These are phyloP conservation scores for Lippia alba DNA, from an alignment of 305 asterid species.

Conservation along the genomic window DNA sequence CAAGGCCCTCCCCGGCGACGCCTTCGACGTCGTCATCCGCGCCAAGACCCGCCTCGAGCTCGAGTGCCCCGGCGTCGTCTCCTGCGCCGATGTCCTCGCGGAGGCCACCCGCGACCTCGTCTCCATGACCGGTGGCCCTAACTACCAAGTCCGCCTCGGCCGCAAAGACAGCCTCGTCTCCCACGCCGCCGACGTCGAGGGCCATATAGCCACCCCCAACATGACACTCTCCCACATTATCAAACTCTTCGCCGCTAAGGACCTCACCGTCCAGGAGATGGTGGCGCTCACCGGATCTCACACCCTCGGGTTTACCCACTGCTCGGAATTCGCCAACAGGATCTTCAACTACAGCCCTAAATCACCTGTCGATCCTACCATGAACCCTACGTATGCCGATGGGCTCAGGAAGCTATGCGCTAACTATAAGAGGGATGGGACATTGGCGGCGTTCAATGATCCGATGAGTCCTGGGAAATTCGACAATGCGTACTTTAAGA, in stretches of 20 bases:
- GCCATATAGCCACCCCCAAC: constrained; percentile 77
- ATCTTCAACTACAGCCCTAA: constrained; percentile 53
- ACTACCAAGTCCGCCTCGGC: constrained; percentile 62
- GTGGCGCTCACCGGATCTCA: constrained; percentile 84
- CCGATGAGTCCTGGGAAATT: constrained; percentile 86
- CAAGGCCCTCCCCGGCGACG: constrained; percentile 83
- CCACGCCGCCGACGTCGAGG: constrained; percentile 56
- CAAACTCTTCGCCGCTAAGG: constrained; percentile 49
- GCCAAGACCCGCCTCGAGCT: constrained; percentile 79
- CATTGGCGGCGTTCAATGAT: constrained; percentile 72
- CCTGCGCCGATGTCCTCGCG: constrained; percentile 85
- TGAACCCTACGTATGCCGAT: constrained; percentile 58
- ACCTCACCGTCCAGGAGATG: constrained; percentile 63
- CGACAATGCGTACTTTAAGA: constrained; percentile 65
- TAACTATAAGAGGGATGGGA: constrained; percentile 42
- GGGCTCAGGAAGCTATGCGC: constrained; percentile 60
- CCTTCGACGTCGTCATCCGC: constrained; percentile 66
- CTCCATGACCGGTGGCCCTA: constrained; percentile 83
- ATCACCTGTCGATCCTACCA: constrained; percentile 52
- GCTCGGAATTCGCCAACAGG: constrained; percentile 65
- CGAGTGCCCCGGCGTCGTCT: constrained; percentile 74
- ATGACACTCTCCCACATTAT: constrained; percentile 60
- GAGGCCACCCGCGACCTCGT: constrained; percentile 75
- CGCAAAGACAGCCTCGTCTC: constrained; percentile 65
- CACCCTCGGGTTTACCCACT: constrained; percentile 85